Conservation (phyloP, 1,284 basidiomycete genomes). For the Meripilus lineatus region DNA sequence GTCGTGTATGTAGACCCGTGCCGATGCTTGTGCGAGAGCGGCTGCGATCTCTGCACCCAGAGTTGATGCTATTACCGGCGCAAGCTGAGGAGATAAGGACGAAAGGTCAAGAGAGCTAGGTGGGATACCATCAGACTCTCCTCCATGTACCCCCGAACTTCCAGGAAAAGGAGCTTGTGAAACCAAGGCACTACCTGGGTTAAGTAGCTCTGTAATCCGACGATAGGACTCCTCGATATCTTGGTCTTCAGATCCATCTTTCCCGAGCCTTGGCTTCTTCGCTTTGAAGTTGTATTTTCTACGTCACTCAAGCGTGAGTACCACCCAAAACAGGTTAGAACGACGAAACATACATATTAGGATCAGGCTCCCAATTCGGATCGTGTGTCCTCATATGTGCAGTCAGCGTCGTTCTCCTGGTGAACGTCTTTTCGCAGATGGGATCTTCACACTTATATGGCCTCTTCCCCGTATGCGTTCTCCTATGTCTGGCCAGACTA, state of each 20-base stretch:
- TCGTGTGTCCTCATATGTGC: conserved; percentile 82
- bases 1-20: conserved; percentile 29
- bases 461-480: conserved; percentile 80
- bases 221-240: conserved; percentile 65
- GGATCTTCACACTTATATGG: conserved; percentile 79
- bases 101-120: too few species aligned
- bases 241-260: conserved; percentile 37
- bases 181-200: too few species aligned
- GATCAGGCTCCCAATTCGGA: conserved; percentile 75
- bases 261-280: conserved; percentile 53
- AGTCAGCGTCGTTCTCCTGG: conserved; percentile 73
- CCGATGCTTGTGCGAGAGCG: conserved; percentile 56
- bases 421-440: conserved; percentile 81
- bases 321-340: background rate
- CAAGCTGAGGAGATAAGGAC: too few species aligned
- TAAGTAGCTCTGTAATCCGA: conserved; percentile 62
- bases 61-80: conserved; percentile 36
- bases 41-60: conserved; percentile 73
- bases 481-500: conserved; percentile 82
- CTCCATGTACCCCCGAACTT: too few species aligned
- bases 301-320: conserved; percentile 17
- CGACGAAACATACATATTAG: conserved; percentile 56
- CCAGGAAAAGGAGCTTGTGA: too few species aligned
- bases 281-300: conserved; percentile 75
- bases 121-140: too few species aligned